A percentile compares a stretch with the other conserved stretches of the same genome.
phyloP scores from a whole-genome alignment of 495 filamentous ascomycete species.

The Penicillium samsonianum region DNA sequence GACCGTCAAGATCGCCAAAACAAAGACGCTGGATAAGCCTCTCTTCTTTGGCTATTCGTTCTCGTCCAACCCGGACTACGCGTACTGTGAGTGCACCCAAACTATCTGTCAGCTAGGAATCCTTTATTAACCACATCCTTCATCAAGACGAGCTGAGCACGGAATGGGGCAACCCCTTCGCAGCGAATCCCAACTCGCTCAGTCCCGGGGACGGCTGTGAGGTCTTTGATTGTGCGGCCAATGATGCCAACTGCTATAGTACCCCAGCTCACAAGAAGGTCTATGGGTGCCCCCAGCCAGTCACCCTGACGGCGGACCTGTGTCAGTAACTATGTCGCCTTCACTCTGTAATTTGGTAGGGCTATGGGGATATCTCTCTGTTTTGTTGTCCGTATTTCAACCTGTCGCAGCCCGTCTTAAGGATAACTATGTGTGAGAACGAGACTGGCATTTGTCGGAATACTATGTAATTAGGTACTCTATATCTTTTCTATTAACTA shows the following conservation, averaged over 20 bases:
- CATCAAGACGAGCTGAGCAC: conserved; percentile 32
- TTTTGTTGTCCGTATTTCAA: conserved; percentile 17
- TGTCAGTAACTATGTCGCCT: conserved; percentile 23
- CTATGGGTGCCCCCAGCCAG: conserved; percentile 33
- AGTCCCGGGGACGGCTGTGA: conserved; percentile 33
- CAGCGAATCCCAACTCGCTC: conserved; percentile 29
- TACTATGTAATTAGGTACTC: too few species aligned
- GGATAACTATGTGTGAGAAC: conserved; percentile 6
- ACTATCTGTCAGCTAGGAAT: conserved; percentile 13
- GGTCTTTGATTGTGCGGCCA: conserved; percentile 32
- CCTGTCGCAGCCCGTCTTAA: conserved; percentile 10
- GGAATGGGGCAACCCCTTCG: conserved; percentile 36
- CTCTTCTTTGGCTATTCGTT: conserved; percentile 38
- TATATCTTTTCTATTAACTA: too few species aligned
- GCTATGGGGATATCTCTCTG: conserved; percentile 11
- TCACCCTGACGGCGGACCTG: conserved; percentile 26
- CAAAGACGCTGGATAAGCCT: conserved; percentile 29
- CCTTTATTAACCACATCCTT: conserved; percentile 13
- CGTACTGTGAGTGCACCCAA: conserved; percentile 29
- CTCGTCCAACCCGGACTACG: conserved; percentile 32
- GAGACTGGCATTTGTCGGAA: conserved; percentile 15
- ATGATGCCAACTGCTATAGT: conserved; percentile 34
- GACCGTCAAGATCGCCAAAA: conserved; percentile 34
- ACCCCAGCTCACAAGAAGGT: conserved; percentile 33
- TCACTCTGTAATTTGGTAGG: conserved; percentile 8